Conservation (phyloP, 2,329 filamentous ascomycete species). For the Trichoderma arundinaceum region DNA sequence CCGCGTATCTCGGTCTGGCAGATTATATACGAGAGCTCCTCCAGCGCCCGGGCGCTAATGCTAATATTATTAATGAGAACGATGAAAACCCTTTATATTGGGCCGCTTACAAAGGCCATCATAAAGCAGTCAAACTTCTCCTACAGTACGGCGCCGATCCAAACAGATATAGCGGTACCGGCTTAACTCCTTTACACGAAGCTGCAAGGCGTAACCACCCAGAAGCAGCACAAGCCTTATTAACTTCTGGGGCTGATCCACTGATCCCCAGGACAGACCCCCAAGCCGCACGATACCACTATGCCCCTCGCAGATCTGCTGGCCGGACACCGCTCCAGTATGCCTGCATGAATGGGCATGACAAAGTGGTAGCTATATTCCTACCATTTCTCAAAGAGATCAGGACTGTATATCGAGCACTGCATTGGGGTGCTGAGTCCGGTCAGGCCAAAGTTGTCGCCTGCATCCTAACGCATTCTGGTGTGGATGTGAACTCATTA, state of each 20-base stretch:
- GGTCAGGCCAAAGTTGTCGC: conserved; percentile 37
- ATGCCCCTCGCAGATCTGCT: conserved; percentile 21
- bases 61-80: not conserved
- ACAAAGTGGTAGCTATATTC: conserved; percentile 38
- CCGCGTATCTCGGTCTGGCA: not conserved
- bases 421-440: conserved; percentile 38
- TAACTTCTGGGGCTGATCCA: conserved; percentile 46
- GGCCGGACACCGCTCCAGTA: conserved; percentile 42
- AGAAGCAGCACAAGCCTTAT: conserved; percentile 39
- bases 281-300: not conserved
- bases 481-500: conserved; percentile 42
- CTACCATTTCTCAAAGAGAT: conserved; percentile 37
- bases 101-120: conserved; percentile 1
- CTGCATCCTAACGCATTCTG: conserved; percentile 41
- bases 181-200: conserved; percentile 45
- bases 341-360: conserved; percentile 40
- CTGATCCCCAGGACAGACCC: conserved; percentile 38
- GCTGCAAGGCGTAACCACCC: conserved; percentile 44
- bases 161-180: conserved; percentile 31
- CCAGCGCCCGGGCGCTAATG: not conserved
- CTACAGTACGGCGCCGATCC: conserved; percentile 3
- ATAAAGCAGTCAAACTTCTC: not conserved
- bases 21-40: not conserved
- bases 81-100: conserved; percentile 3
- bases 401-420: conserved; percentile 37